phyloP scores from a whole-genome alignment of 1,284 basidiomycete genomes.

The Trametes pubescens region DNA sequence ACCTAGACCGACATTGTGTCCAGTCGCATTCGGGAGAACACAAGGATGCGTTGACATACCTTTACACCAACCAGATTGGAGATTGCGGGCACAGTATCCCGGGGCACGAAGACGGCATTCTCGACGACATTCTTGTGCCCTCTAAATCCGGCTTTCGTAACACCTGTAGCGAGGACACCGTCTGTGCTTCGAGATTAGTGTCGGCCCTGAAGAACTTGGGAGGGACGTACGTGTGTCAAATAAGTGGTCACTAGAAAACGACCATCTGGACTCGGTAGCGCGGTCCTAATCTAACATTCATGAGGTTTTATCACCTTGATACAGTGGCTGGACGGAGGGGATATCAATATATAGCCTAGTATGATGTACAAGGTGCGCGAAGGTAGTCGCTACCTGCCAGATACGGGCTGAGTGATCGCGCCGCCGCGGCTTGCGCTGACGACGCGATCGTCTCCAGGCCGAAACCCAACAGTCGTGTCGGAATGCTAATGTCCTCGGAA shows the following conservation, averaged over 20 bases:
- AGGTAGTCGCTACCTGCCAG: conserved; percentile 78
- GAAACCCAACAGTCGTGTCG: conserved; percentile 70
- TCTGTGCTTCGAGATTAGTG: conserved; percentile 49
- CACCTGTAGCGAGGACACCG: conserved; percentile 62
- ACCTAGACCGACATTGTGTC: neutral
- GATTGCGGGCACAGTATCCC: conserved; percentile 61
- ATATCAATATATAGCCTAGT: neutral
- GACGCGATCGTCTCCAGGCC: conserved; percentile 72
- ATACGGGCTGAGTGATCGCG: conserved; percentile 74
- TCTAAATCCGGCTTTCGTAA: conserved; percentile 69
- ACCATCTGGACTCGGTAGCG: conserved; percentile 65
- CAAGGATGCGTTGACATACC: conserved; percentile 11
- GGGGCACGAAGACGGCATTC: conserved; percentile 69
- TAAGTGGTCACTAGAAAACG: conserved; percentile 67
- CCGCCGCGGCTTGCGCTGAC: conserved; percentile 75
- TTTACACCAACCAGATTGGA: conserved; percentile 41
- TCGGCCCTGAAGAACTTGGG: neutral
- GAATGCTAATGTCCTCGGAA: conserved; percentile 81
- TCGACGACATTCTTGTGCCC: conserved; percentile 82
- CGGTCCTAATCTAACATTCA: conserved; percentile 70
- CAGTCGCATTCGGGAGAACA: too few relatives aligned
- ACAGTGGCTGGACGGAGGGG: conserved; percentile 52
- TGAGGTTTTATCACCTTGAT: conserved; percentile 67
- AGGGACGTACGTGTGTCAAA: conserved; percentile 66
- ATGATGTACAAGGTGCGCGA: conserved; percentile 30